Conservation (phyloP, 108 stramenopile genomes). For the Epithemia pelagica region DNA sequence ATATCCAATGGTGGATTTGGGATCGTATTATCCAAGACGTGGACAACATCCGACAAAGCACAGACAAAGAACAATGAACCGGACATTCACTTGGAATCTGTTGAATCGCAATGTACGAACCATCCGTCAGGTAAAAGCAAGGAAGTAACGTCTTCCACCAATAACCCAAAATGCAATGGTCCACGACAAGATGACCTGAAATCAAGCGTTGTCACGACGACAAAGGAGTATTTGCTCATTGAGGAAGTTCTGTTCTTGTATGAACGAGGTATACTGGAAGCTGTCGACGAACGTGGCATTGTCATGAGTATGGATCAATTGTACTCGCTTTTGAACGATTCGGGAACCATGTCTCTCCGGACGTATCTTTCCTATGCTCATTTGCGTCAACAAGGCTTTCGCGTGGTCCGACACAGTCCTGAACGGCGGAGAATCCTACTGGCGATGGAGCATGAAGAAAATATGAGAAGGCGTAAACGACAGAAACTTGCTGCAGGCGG, state of each 20-base stretch:
- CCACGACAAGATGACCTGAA: neutral
- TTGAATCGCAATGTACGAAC: too few species aligned
- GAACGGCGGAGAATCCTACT: conserved; percentile 29
- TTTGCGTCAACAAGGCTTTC: conserved; percentile 71
- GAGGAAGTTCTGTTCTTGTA: conserved; percentile 79
- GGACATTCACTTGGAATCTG: too few species aligned
- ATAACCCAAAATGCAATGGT: too few species aligned
- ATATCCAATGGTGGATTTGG: conserved; percentile 54
- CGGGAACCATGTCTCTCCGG: conserved; percentile 35
- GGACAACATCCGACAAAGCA: conserved; percentile 4
- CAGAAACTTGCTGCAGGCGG: too few species aligned
- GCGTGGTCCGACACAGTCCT: conserved; percentile 51
- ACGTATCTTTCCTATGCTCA: conserved; percentile 71
- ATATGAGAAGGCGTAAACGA: too few species aligned
- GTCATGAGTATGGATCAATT: conserved; percentile 10
- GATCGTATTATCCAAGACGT: conserved; percentile 26
- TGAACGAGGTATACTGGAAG: conserved; percentile 54
- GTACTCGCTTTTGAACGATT: conserved; percentile 13
- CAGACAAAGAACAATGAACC: too few species aligned
- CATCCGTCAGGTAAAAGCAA: too few species aligned
- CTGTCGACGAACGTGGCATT: conserved; percentile 2
- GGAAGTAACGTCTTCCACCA: too few species aligned
- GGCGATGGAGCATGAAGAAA: neutral
- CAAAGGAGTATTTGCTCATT: conserved; percentile 51
- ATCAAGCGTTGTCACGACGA: conserved; percentile 6